These are phyloP conservation scores for Tetraselmis striata DNA, from an alignment of 139 green algal genomes.

Conservation along the genomic window DNA sequence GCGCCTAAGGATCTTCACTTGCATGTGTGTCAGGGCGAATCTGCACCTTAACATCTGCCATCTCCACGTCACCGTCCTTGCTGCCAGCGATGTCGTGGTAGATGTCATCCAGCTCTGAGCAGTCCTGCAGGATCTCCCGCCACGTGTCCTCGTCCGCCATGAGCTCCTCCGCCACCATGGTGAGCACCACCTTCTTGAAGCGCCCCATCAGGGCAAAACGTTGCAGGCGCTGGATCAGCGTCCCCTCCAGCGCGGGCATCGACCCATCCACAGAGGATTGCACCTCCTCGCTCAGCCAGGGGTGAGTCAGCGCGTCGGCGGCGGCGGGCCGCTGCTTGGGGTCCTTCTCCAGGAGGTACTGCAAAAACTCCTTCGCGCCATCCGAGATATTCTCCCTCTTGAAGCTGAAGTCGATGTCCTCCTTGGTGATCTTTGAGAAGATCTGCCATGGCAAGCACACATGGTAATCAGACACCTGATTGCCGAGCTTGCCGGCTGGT, in stretches of 20 bases:
- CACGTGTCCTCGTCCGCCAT: too few species aligned
- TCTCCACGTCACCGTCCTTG: background rate
- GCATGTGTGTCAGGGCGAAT: conserved; percentile 6
- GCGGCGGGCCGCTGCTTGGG: conserved; percentile 54
- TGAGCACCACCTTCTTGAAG: conserved; percentile 86
- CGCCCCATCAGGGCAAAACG: conserved; percentile 81
- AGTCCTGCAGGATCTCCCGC: conserved; percentile 4
- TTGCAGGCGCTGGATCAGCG: conserved; percentile 72
- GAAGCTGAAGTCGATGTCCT: background rate
- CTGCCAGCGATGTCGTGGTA: too few species aligned
- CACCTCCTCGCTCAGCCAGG: conserved; percentile 45
- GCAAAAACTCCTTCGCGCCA: conserved; percentile 22
- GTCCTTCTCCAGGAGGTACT: conserved; percentile 58
- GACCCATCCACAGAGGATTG: background rate
- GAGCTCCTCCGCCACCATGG: conserved; percentile 76
- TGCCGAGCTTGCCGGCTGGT: too few species aligned
- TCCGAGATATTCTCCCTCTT: background rate
- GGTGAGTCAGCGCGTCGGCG: conserved; percentile 52
- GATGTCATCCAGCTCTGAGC: too few species aligned
- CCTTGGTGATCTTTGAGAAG: background rate
- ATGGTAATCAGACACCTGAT: too few species aligned
- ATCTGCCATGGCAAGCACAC: background rate
- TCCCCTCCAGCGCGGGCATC: conserved; percentile 38
- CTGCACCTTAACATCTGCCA: conserved; percentile 9
- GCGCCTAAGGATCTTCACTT: too few species aligned